Conservation (phyloP, 2,329 filamentous ascomycete genomes). For the Beauveria rudraprayagi region DNA sequence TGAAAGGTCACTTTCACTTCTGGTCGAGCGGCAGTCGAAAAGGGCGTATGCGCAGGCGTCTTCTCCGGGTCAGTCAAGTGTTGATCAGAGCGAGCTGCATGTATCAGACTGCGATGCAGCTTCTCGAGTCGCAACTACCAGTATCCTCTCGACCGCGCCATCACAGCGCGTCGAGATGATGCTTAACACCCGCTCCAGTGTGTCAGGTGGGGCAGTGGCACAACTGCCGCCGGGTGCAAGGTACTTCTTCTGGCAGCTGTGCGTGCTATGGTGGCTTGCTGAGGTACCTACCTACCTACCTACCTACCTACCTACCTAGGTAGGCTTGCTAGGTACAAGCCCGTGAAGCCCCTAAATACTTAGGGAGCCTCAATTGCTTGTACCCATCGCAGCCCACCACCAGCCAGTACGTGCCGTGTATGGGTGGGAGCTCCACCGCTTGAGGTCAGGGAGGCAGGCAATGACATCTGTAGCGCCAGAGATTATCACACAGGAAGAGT, state of each 20-base stretch:
- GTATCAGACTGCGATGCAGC: not conserved
- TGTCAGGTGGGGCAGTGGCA: conserved; percentile 5
- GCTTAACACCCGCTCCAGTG: not conserved
- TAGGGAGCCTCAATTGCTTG: not conserved
- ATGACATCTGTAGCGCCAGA: conserved; percentile 1
- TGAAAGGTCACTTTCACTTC: not conserved
- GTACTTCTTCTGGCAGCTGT: not conserved
- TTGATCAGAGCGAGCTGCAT: not conserved
- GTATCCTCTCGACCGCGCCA: not conserved
- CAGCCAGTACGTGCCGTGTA: not conserved
- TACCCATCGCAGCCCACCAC: conserved; percentile 2
- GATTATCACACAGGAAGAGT: not conserved
- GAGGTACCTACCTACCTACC: not conserved
- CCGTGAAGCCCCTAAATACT: not conserved
- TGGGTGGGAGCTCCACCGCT: conserved; percentile 4
- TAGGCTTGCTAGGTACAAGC: not conserved
- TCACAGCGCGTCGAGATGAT: not conserved
- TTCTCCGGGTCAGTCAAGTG: not conserved
- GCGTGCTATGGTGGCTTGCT: not conserved
- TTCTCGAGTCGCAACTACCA: not conserved
- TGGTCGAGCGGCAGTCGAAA: not conserved
- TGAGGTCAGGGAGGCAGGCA: not conserved
- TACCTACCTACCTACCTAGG: no score
- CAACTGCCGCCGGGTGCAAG: not conserved
- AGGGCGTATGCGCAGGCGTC: not conserved